phyloP scores from a whole-genome alignment of 108 stramenopile genomes.

The Epipyxis sp. region DNA sequence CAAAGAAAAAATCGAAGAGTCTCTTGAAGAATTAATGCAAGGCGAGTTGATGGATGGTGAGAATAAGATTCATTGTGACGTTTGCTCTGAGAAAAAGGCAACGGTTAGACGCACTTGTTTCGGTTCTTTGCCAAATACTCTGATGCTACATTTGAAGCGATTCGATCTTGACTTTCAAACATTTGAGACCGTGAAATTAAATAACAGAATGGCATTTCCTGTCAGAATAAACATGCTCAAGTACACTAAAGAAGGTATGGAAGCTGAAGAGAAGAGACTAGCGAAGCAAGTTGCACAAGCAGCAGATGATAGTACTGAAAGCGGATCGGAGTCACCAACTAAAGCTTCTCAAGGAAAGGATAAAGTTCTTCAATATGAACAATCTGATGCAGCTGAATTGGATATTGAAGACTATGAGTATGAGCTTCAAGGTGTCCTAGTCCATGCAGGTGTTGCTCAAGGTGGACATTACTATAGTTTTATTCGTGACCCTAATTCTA shows the following conservation, averaged over 20 bases:
- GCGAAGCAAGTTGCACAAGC: too few species aligned
- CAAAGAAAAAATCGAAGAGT: constrained; percentile 83
- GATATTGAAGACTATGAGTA: constrained; percentile 85
- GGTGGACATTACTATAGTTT: constrained; percentile 97
- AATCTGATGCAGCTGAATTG: constrained; percentile 22
- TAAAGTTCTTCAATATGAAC: constrained; percentile 33
- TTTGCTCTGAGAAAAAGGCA: constrained; percentile 88
- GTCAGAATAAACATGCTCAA: constrained; percentile 85
- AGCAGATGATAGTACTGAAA: too few species aligned
- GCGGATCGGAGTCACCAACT: constrained; percentile 46
- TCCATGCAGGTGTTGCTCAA: constrained; percentile 94
- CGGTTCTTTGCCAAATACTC: constrained; percentile 78
- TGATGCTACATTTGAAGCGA: constrained; percentile 88
- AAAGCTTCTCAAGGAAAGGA: constrained; percentile 45
- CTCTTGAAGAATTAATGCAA: constrained; percentile 79
- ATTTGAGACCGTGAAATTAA: constrained; percentile 97
- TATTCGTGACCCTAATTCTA: constrained; percentile 48
- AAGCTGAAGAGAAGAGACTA: constrained; percentile 35
- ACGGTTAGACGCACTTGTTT: constrained; percentile 80
- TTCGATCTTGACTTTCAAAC: constrained; percentile 96
- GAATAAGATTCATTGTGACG: constrained; percentile 85
- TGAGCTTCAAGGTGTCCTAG: constrained; percentile 82
- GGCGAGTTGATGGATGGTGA: constrained; percentile 94
- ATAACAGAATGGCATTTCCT: constrained; percentile 87
- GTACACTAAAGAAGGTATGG: constrained; percentile 83